Evolutionary conservation across 495 filamentous ascomycete species (phyloP).

Genomic region (Pyronema omphalodes): DNA sequence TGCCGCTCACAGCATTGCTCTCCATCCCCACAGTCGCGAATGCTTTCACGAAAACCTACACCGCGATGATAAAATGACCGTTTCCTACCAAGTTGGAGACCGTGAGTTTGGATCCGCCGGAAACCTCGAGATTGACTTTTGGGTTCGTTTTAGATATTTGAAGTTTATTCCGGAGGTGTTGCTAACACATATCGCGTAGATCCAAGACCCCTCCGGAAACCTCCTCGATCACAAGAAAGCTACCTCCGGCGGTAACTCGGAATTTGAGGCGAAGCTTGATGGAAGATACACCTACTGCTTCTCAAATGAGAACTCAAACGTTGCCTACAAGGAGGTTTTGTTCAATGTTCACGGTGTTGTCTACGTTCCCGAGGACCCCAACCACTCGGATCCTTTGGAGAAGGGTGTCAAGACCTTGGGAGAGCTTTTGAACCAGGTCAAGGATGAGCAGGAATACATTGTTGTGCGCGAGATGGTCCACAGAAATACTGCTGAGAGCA

Average conservation of each 20-base stretch:
- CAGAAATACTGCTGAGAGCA: constrained; percentile 96
- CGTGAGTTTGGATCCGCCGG: constrained; percentile 87
- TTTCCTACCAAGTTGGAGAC: constrained; percentile 96
- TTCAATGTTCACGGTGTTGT: constrained; percentile 99
- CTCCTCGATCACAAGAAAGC: constrained; percentile 61
- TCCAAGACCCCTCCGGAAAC: constrained; percentile 57
- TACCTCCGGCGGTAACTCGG: constrained; percentile 78
- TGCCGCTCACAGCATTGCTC: constrained; percentile 81
- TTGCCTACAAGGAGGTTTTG: constrained; percentile 84
- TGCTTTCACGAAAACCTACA: constrained; percentile 94
- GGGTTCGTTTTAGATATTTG: constrained; percentile 42
- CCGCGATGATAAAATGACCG: constrained; percentile 91
- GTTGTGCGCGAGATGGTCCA: constrained; percentile 87
- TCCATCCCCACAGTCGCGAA: constrained; percentile 75
- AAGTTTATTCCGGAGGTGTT: neutral
- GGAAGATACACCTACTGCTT: constrained; percentile 94
- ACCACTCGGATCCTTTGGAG: constrained; percentile 74
- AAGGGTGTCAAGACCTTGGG: constrained; percentile 72
- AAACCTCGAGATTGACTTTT: constrained; percentile 93
- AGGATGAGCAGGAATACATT: constrained; percentile 91
- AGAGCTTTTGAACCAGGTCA: constrained; percentile 73
- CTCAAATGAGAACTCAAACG: constrained; percentile 91
- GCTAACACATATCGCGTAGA: constrained; percentile 31
- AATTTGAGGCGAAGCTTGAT: constrained; percentile 68
- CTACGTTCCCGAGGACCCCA: constrained; percentile 79